These are phyloP conservation scores for Cytospora chrysosperma DNA, from an alignment of 2,329 filamentous ascomycete species.

Conservation along the genomic window DNA sequence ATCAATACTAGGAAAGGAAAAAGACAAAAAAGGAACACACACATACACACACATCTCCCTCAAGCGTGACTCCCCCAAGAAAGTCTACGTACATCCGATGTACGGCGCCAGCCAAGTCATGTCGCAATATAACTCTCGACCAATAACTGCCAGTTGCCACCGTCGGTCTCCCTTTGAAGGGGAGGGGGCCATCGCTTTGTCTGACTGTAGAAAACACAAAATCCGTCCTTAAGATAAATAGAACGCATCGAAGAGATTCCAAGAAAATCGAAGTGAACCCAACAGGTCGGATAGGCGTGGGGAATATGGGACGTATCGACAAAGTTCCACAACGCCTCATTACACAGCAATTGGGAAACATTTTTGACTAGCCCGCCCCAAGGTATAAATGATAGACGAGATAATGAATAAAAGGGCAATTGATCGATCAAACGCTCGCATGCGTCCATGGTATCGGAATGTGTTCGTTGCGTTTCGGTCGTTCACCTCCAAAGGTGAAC, in stretches of 20 bases:
- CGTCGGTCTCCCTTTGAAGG: conserved; percentile 5
- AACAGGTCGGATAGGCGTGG: background rate
- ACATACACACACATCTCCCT: conserved; percentile 3
- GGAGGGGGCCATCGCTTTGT: background rate
- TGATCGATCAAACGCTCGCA: background rate
- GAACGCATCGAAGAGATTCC: background rate
- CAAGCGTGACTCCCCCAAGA: background rate
- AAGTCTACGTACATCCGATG: conserved; percentile 2
- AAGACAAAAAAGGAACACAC: conserved; percentile 3
- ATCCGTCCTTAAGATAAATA: conserved; percentile 1
- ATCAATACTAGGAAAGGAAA: conserved; percentile 5
- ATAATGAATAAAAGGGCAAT: background rate
- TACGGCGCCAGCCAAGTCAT: conserved; percentile 3
- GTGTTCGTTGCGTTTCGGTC: conserved; percentile 11
- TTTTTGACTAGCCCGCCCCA: conserved; percentile 13
- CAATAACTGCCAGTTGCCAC: conserved; percentile 10
- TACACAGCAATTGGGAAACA: conserved; percentile 15
- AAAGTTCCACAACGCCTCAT: conserved; percentile 23
- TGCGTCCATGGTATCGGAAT: conserved; percentile 7
- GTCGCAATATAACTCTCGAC: background rate
- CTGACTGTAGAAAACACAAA: background rate
- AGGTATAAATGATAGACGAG: conserved; percentile 17
- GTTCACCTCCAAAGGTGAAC: conserved; percentile 20
- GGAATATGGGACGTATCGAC: conserved; percentile 14
- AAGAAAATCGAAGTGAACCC: background rate